Evolutionary conservation across 352 stramenopile species (phyloP).

Genomic region (Paralagenidium karlingii): DNA sequence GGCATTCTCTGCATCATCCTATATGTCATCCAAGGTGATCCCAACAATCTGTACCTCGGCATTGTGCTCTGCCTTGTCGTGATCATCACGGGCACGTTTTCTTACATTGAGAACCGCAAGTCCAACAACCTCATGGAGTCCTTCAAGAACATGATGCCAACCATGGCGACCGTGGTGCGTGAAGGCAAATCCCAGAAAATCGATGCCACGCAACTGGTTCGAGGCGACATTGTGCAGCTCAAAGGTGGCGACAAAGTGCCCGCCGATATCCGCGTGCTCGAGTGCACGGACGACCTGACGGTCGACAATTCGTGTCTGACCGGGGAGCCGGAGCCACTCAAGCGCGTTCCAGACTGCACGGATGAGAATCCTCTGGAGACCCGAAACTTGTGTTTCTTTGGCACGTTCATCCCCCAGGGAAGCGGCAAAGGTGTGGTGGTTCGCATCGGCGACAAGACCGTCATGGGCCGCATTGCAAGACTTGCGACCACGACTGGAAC

Average conservation of each 20-base stretch:
- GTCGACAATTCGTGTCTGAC: conserved; percentile 83
- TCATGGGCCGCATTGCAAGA: conserved; percentile 70
- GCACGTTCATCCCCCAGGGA: conserved; percentile 60
- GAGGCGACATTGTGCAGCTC: conserved; percentile 81
- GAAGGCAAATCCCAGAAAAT: conserved; percentile 72
- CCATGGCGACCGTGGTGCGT: conserved; percentile 56
- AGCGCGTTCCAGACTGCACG: conserved; percentile 59
- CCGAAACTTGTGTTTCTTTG: conserved; percentile 76
- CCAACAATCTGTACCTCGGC: conserved; percentile 63
- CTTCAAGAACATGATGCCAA: conserved; percentile 81
- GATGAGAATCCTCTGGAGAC: conserved; percentile 69
- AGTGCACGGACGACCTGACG: conserved; percentile 88
- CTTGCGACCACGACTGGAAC: conserved; percentile 38
- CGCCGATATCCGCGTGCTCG: conserved; percentile 89
- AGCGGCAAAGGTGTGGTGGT: conserved; percentile 55
- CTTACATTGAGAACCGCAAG: conserved; percentile 63
- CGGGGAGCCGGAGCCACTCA: conserved; percentile 79
- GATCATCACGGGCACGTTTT: conserved; percentile 60
- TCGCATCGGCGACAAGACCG: conserved; percentile 59
- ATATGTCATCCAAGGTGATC: conserved; percentile 49
- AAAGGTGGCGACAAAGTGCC: conserved; percentile 89
- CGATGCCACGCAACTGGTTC: conserved; percentile 61
- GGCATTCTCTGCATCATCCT: conserved; percentile 47
- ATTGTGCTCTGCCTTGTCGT: conserved; percentile 69
- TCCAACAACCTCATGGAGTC: conserved; percentile 76